Evolutionary conservation across 2,329 filamentous ascomycete species (phyloP).

Genomic region (Xylaria sp.): DNA sequence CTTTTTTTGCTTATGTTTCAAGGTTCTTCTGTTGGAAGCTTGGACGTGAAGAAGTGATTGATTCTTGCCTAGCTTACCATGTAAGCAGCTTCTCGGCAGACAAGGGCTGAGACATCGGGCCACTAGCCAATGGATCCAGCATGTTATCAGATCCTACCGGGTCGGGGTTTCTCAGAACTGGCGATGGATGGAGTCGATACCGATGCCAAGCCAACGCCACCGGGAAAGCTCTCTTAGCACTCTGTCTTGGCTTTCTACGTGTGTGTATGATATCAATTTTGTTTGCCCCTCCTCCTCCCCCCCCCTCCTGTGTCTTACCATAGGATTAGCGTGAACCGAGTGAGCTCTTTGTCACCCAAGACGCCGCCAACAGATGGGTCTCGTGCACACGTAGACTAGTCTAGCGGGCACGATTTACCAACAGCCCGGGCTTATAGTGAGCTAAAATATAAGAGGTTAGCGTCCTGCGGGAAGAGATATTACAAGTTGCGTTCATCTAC

Average conservation of each 20-base stretch:
- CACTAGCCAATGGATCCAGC: background rate
- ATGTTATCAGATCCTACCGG: background rate
- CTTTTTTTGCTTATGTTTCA: too few relatives aligned
- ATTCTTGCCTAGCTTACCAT: background rate
- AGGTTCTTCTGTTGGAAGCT: too few relatives aligned
- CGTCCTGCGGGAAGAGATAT: background rate
- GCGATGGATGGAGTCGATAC: conserved; percentile 8
- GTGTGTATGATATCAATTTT: too few relatives aligned
- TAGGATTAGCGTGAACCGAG: too few relatives aligned
- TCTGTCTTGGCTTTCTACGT: background rate
- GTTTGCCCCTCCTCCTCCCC: too few relatives aligned
- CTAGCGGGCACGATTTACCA: too few relatives aligned
- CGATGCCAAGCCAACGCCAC: background rate
- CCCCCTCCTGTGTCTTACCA: too few relatives aligned
- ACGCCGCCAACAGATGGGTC: too few relatives aligned
- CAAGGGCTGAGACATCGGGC: conserved; percentile 10
- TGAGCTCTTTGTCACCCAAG: too few relatives aligned
- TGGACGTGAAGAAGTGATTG: background rate
- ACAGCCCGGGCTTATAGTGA: background rate
- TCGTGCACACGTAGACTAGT: too few relatives aligned
- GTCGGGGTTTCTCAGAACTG: conserved; percentile 19
- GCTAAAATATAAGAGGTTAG: background rate
- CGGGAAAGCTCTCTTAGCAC: background rate
- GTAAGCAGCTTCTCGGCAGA: background rate
- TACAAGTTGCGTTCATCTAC: background rate